Evolutionary conservation across 306 rosid species (phyloP), one percentile per base, ranked within the genome.

Genomic region (Psophocarpus tetragonolobus): DNA sequence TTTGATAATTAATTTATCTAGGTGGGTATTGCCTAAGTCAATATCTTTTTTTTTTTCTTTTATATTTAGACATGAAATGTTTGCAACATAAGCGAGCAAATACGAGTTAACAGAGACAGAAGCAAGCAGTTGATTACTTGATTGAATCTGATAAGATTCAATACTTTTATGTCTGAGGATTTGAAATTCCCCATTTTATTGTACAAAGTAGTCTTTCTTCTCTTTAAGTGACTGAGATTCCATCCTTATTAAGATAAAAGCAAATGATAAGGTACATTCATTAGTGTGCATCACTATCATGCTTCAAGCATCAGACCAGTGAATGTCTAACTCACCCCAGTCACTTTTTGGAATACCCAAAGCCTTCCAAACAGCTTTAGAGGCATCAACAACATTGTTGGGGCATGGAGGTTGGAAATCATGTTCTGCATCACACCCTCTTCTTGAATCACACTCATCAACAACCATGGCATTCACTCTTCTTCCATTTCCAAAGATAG

Each of bases 401-500:
- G 1, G 1, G 27, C 90, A 86, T 0, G 66, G 65, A 60, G 66
- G 66, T 21, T 29, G 66, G 12, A 27, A 60, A 60, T 60, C 66
- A 60, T 60, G 66, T 4, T 60, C 39, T 12, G 39, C 23, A 62
- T 33, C 68, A 33, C 68, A 62, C 24, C 93, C 91, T 35, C 0
- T 69, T 0, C 68, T 82, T 0, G 96, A 88, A 32, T 88, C 93
- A 80, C 91, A 89, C 79, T 88, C 91, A 24, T 91, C 96, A 27
- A 91, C 90, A n/a, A 89, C 96, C 73, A 2, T 48, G 0, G 87
- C 96, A 3, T 66, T 35, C 30, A 89, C 93, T 3, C 56, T 83
- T 3, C 60, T 66, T 6, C 97, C 91, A 61, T 88, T 84, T 1
- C 62, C 92, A 14, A 23, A 13, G 4, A 91, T 87, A 54, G 24